Percentiles rank a stretch among this genome's conserved stretches.
Conservation (phyloP, 306 rosid genomes). For the peach (Prunus persica) region Prunus_persica_NCBIv2 NC_034009.1:2852501-2853000, state of each 20-base stretch:
- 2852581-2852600: constrained; percentile 75
- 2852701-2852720: constrained; percentile 73
- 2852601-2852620: constrained; percentile 85
- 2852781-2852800: constrained; percentile 81
- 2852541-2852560: constrained; percentile 70
- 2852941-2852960: constrained; percentile 80
- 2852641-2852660: constrained; percentile 86
- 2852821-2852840: constrained; percentile 95
- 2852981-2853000: constrained; percentile 91
- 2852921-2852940: constrained; percentile 86
- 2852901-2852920: constrained; percentile 71
- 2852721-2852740: constrained; percentile 72
- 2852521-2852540: constrained; percentile 83
- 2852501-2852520: constrained; percentile 99
- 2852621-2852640: constrained; percentile 84
- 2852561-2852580: constrained; percentile 84
- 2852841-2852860: constrained; percentile 85
- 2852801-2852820: constrained; percentile 94
- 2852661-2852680: constrained; percentile 65
- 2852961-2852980: constrained; percentile 94
- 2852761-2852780: constrained; percentile 80
- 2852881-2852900: constrained; percentile 84
- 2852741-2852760: constrained; percentile 90
- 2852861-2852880: constrained; percentile 69
- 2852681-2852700: constrained; percentile 92